Evolutionary conservation across 345 rosid species (phyloP), one percentile per base, ranked within the genome.

Genomic region (Lepidium didymum): DNA sequence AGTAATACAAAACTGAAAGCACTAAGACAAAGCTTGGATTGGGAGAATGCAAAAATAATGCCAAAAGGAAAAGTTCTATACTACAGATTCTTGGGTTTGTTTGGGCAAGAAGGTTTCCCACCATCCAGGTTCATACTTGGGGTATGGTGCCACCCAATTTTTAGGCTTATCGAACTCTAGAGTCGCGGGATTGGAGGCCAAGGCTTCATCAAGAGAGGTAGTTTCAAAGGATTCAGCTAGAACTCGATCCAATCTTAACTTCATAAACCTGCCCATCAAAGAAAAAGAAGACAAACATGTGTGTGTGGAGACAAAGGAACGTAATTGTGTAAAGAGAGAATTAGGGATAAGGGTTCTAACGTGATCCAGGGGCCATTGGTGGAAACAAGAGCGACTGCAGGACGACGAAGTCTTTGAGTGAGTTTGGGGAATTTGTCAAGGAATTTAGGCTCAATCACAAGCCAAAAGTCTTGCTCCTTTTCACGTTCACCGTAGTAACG

Each of bases 371-470:
- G 76, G 15, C 87, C 91, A 64, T 93, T 89, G 25, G 96, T 93
- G 35, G 99, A 93, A 56, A 93, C 95, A 47, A 90, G 81, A 71
- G 99, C 96, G 16, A 88, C 97, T 29, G 96, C 97, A n/a, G 99
- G 99, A 67, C 99, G 85, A 69, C 81, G 76, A 40, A 93, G 83
- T 74, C 97, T 81, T 56, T 85, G 87, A 50, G 89, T 81, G 66
- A 93, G 69, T 69, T 86, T 68, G 1, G 99, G 97, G 87, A 88
- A 87, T 8, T 86, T 86, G 14, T 82, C 92, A 72, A 93, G 79
- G 88, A 93, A 93, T 70, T 84, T 86, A 11, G 99, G 97, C 73
- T 93, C 99, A 38, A 93, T 82, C 15, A 88, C 90, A 68, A 93
- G 95, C 99, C 99, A 93, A 42, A 87, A 93, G 78, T 93, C 99